Evolutionary conservation across 1,284 basidiomycete genomes (phyloP), one percentile per base, ranked within the genome.

Genomic region (Xanthoconium separans): DNA sequence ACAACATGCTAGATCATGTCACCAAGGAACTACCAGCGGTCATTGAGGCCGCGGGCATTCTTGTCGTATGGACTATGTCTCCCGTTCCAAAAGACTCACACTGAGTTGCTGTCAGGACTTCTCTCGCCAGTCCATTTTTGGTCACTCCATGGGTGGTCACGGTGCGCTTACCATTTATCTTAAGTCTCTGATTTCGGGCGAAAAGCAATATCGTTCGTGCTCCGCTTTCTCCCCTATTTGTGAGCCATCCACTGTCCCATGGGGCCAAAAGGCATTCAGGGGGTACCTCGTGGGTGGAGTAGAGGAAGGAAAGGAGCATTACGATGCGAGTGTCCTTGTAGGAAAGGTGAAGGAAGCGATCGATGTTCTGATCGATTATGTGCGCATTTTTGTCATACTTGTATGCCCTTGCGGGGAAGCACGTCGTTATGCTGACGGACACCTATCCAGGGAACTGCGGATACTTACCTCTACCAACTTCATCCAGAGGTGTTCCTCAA

Each of bases 131-230:
- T 92, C 89, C 22, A 85, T 96, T 65, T 88, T 91, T 65, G 93
- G 93, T 30, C 93, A 95, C 70, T 89, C 84, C 33, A 71, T 73
- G 95, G 96, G 96, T 56, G 95, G 96, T 2, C 95, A 98, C 70
- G 97, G 96, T 18, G 95, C 97, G 7, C 80, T 99, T 27, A 91
- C 91, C 4, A 75, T 98, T 47, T 98, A 98, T 74, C 86, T 99
- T 50, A 80, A 85, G 55, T 83, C 86, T 24, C 55, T 78, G 52
- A 62, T 72, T 36, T 53, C 57, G 24, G 73, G 75, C 68, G 83
- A 73, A 54, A 86, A 74, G 69, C 83, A 82, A 58, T 99, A 91
- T 75, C 85, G 86, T 56, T 95, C 93, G 22, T 89, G 82, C n/a
- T 96, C 93, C 11, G 97, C 93, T 0, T 99, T 99, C 70, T 79